Evolutionary conservation across 345 rosid genomes (phyloP).

Genomic region (Gossypium australe): DNA sequence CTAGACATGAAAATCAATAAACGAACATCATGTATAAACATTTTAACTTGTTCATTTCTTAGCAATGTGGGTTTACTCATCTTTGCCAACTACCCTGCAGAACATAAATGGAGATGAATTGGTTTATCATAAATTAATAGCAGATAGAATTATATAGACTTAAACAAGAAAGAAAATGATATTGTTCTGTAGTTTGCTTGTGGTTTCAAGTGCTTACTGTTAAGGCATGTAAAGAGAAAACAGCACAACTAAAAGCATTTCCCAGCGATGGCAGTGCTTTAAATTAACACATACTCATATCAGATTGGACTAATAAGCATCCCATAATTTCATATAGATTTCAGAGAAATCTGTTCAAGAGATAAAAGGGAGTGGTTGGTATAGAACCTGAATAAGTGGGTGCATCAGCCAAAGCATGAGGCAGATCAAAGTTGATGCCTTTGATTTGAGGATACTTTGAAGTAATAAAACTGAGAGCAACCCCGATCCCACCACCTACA

Average conservation of each 20-base stretch:
- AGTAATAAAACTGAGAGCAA: conserved; percentile 23
- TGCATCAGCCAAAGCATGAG: conserved; percentile 29
- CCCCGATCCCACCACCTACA: conserved; percentile 37
- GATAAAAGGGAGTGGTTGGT: not conserved
- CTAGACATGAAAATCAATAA: too few species aligned
- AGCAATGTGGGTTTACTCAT: too few species aligned
- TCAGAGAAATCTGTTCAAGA: not conserved
- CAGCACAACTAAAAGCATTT: not conserved
- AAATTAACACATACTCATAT: not conserved
- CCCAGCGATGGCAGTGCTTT: not conserved
- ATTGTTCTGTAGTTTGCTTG: not conserved
- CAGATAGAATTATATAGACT: not conserved
- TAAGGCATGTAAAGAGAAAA: not conserved
- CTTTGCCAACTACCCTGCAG: too few species aligned
- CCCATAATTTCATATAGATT: not conserved
- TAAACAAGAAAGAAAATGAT: not conserved
- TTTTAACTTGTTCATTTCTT: too few species aligned
- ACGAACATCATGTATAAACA: too few species aligned
- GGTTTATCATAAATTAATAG: not conserved
- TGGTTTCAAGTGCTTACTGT: not conserved
- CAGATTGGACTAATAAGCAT: not conserved
- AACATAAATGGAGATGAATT: too few species aligned
- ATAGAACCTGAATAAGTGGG: conserved; percentile 25
- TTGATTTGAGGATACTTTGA: conserved; percentile 29
- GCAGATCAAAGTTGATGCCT: conserved; percentile 36